Base-by-base conservation (phyloP, 108 stramenopile genomes). In the Phaeodactylum tricornutum region DNA sequence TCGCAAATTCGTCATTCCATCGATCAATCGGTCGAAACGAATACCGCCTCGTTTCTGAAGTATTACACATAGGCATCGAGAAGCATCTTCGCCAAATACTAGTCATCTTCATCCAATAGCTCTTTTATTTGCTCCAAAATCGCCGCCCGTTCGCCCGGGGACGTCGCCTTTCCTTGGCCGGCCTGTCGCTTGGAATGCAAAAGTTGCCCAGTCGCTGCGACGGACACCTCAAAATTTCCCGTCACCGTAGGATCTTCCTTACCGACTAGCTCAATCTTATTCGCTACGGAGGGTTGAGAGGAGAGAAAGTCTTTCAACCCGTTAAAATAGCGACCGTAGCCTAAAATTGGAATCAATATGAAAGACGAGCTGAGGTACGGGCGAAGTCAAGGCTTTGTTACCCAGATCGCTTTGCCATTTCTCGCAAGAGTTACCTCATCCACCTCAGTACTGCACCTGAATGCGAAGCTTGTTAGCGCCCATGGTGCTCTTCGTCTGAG, bases 181-280 rank as follows among this genome's bases (percentile, higher is more conserved):
- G 28, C 54, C 19, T 40, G 51, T 39, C 54, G 53, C 46, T 67
- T 67, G 15, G 69, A 71, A 68, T 75, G 74, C 61, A 75, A 62
- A 8, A 71, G 24, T 28, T 51, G 54, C 14, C 64, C 60, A 22
- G 57, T 61, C 29, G 64, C 42, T 0, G 62, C 32, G 20, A 76
- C 54, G 2, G 44, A 62, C n/a, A 76, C 64, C 57, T 76, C 67
- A 37, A 76, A 65, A 19, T 69, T 72, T 9, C 71, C 71, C 33
- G 71, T 76, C 20, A 72, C 58, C 6, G 53, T 49, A 4, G 40
- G 19, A 69, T 76, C 75, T 63, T 50, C 62, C 23, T 31, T 17
- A 15, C 67, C 70, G 19, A 67, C 23, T 9, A 75, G 29, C 19
- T 38, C 11, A 21, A 75, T 64, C 0, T 54, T 14, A 21, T 32